Evolutionary conservation across 352 stramenopile genomes (phyloP), one percentile per base, ranked within the genome.

Genomic region (Phytophthora foliorum): DNA sequence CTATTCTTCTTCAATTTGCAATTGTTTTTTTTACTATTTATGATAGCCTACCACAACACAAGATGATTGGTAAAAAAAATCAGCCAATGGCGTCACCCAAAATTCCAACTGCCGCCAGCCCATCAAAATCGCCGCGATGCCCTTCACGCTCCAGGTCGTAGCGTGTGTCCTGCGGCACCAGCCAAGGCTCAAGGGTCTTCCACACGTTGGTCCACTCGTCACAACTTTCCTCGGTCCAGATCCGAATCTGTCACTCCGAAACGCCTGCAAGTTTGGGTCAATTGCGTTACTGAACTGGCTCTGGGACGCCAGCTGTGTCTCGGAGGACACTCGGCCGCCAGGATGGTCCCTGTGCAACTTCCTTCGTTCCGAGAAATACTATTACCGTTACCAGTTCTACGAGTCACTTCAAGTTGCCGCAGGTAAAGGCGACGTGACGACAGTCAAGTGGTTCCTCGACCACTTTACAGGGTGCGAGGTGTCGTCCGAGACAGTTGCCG

Each of bases 331-430:
- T 14, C 16, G 52, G 17, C 16, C 52, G 7, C 11, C 17, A 25
- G 21, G 36, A 25, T 50, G 36, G 53, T 60, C 53, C 4, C 16
- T 60, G 7, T 27, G 22, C 16, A 49, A 60, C 9, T 60, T 60
- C 38, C 22, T 50, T 4, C 34, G 53, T 4, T 60, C 53, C 24
- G 53, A 60, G 36, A 9, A 3, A 27, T 21, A 29, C 22, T 60
- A 51, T 29, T 19, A 19, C 16, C 38, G 53, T 2, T 60, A 29
- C 17, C 53, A 60, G 53, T 50, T 60, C 38, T 7, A n/a, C 3
- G 38, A 60, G 38, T 17, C 38, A 16, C 14, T 50, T 17, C 4
- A 21, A 39, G 38, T 60, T 50, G 38, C 36, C 4, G 36, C 53
- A 3, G 6, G 25, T n/a, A 14, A 14, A 6, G 22, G 53, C 14